Evolutionary conservation across 352 stramenopile species (phyloP), one percentile per base, ranked within the genome.

Genomic region (Globisporangium cederbergense): DNA sequence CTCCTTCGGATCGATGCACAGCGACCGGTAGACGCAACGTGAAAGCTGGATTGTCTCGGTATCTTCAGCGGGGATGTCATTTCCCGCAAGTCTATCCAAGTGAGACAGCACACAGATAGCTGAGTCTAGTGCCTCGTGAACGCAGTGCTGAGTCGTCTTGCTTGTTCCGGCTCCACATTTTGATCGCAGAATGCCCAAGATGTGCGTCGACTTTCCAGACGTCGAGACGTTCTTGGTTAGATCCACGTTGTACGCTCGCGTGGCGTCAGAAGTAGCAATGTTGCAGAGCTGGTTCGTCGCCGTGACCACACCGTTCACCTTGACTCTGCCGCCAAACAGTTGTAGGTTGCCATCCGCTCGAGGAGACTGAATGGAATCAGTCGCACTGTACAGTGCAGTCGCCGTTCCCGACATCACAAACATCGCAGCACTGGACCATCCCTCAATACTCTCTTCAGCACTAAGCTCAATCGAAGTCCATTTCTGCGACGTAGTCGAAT

Each of bases 1-100:
- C 28, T 87, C 77, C 8, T 85, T 91, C 0, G 84, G 81, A 55
- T 96, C 86, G 60, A 96, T 86, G 67, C 88, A 96, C 10, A 96
- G 59, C 5, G 82, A 88, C 14, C 84, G 74, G 64, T 96, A 91
- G 3, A 67, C 69, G 49, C 88, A 95, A 22, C 86, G 72, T 22
- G 88, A 96, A 3, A 92, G 64, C 60, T 96, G 88, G 30, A 96
- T 80, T 13, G 85, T 83, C 38, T 94, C 86, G 2, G 65, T 71
- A 36, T 96, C 87, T 65, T 93, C 83, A 18, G 60, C 60, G n/a
- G 84, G 85, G 30, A 90, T 78, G 45, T 93, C 81, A 40, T 83
- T 90, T 22, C 85, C 86, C 55, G 82, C 77, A 4, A 96, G 76
- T 13, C 88, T 76, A 62, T 96, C 86, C 20, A 96, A 60, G 59